Evolutionary conservation across 352 stramenopile genomes (phyloP).

Genomic region (Globisporangium solare): DNA sequence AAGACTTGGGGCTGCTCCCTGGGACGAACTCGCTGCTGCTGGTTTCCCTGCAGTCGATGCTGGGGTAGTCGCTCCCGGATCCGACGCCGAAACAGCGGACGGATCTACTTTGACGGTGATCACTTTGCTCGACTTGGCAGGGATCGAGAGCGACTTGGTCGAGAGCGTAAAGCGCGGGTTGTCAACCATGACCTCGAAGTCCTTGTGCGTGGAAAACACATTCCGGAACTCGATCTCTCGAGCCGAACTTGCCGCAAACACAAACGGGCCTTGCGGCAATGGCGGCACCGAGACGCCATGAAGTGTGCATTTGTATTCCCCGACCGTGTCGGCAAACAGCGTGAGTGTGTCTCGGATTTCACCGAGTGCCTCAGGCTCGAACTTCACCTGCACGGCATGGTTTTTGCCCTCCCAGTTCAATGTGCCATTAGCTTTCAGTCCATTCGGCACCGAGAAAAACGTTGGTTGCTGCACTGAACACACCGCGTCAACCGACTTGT

Average conservation of each 20-base stretch:
- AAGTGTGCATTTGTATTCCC: conserved; percentile 84
- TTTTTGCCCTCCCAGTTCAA: conserved; percentile 72
- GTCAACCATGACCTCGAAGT: conserved; percentile 83
- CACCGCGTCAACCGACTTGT: conserved; percentile 37
- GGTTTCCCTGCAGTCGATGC: conserved; percentile 9
- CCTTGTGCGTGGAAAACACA: conserved; percentile 67
- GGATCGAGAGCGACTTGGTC: conserved; percentile 50
- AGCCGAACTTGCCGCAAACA: conserved; percentile 30
- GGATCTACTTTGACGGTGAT: conserved; percentile 64
- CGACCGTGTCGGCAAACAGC: conserved; percentile 51
- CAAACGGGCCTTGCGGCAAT: conserved; percentile 80
- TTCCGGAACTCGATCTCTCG: conserved; percentile 89
- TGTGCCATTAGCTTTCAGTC: conserved; percentile 43
- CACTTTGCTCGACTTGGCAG: conserved; percentile 56
- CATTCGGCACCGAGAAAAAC: conserved; percentile 62
- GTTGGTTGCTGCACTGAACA: conserved; percentile 52
- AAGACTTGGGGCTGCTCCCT: conserved; percentile 9
- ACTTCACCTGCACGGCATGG: conserved; percentile 65
- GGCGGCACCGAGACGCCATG: conserved; percentile 72
- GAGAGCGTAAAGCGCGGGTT: conserved; percentile 65
- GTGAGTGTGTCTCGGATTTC: conserved; percentile 79
- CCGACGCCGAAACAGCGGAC: conserved; percentile 4
- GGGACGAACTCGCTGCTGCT: neutral
- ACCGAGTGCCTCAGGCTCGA: conserved; percentile 87
- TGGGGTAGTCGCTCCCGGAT: neutral